phyloP scores from a whole-genome alignment of 139 green algal genomes.

The Tetradesmus obliquus region DNA sequence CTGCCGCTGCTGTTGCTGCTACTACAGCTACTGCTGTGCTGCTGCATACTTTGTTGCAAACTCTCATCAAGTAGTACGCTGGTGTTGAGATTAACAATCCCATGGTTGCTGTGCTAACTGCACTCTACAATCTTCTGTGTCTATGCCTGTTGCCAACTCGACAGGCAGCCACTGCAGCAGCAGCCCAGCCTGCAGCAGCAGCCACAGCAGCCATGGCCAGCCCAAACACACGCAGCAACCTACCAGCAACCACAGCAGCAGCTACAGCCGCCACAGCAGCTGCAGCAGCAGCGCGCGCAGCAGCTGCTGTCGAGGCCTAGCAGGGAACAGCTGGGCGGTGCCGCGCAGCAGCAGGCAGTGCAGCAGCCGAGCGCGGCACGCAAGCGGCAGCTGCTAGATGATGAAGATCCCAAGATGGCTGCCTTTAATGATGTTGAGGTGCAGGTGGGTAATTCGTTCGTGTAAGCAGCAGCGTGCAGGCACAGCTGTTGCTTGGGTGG shows the following conservation, averaged over 20 bases:
- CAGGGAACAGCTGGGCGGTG: not conserved
- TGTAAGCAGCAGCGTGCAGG: not conserved
- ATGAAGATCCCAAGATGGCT: constrained; percentile 21
- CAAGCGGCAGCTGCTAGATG: constrained; percentile 7
- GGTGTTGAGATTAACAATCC: too few species aligned
- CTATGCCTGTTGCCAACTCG: not conserved
- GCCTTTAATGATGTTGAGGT: constrained; percentile 25
- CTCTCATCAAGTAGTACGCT: too few species aligned
- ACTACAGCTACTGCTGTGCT: not conserved
- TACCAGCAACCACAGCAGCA: not conserved
- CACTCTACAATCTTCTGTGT: not conserved
- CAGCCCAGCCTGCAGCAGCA: not conserved
- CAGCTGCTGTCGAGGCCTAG: constrained; percentile 16
- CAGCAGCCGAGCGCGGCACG: not conserved
- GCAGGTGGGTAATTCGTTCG: not conserved
- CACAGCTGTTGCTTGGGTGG: not conserved
- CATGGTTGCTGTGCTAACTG: not conserved
- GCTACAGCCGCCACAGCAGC: not conserved
- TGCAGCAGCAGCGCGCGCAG: not conserved
- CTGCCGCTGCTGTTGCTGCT: not conserved
- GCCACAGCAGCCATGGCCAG: not conserved
- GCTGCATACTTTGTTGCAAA: not conserved
- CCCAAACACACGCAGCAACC: not conserved
- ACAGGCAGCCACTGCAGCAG: not conserved
- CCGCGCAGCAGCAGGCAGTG: not conserved